These are phyloP conservation scores for Umbilicus rupestris DNA, from an alignment of 164 flowering plant species.

Conservation along the genomic window DNA sequence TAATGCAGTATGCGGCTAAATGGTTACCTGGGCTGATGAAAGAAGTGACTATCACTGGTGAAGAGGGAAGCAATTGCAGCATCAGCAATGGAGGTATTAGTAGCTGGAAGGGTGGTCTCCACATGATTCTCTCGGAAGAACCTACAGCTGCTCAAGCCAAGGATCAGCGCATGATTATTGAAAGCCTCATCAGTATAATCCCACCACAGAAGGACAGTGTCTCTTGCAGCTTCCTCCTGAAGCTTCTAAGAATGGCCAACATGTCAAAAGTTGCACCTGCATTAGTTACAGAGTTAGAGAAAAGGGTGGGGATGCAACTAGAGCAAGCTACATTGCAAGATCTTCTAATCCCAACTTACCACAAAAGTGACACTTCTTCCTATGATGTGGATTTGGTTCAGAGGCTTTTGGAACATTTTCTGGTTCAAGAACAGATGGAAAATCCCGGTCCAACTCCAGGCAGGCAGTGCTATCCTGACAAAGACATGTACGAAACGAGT, in stretches of 20 bases:
- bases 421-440: conserved; percentile 84
- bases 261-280: conserved; percentile 86
- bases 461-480: conserved; percentile 51
- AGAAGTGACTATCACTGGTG: conserved; percentile 28
- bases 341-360: conserved; percentile 72
- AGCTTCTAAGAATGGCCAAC: conserved; percentile 68
- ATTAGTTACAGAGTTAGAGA: conserved; percentile 73
- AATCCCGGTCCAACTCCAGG: conserved; percentile 63
- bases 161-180: conserved; percentile 80
- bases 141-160: conserved; percentile 37
- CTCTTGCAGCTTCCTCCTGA: conserved; percentile 82
- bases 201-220: conserved; percentile 87
- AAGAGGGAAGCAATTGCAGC: conserved; percentile 28
- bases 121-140: conserved; percentile 71
- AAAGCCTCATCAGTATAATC: conserved; percentile 84
- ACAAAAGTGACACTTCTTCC: conserved; percentile 47
- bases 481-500: conserved; percentile 38
- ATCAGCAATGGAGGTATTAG: conserved; percentile 18
- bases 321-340: conserved; percentile 79
- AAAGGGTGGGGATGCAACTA: conserved; percentile 90
- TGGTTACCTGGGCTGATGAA: conserved; percentile 72
- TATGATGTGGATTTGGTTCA: conserved; percentile 92
- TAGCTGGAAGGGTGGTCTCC: conserved; percentile 74
- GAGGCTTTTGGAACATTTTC: conserved; percentile 89
- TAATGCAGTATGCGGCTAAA: conserved; percentile 67